Percentiles rank a stretch among this genome's conserved stretches.
These are phyloP conservation scores for Aspergillus brunneoviolaceus DNA, from an alignment of 2,329 filamentous ascomycete genomes.

Conservation along the genomic window DNA sequence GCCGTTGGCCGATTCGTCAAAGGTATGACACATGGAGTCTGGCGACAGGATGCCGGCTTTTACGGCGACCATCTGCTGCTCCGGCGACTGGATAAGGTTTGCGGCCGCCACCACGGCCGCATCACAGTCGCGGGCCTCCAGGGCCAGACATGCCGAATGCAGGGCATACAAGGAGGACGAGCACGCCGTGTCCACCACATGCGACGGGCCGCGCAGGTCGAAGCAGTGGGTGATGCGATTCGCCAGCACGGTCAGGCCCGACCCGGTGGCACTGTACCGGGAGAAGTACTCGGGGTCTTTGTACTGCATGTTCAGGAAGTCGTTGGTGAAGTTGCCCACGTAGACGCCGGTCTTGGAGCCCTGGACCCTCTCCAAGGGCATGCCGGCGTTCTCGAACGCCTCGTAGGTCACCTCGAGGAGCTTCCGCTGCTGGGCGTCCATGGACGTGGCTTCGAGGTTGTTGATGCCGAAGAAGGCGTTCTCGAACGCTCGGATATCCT, in stretches of 20 bases:
- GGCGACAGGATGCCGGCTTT: slow-evolving; percentile 36
- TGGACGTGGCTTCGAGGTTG: slow-evolving; percentile 19
- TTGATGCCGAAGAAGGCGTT: slow-evolving; percentile 20
- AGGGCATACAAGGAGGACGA: slow-evolving; percentile 41
- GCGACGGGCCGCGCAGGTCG: slow-evolving; percentile 35
- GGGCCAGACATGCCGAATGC: slow-evolving; percentile 34
- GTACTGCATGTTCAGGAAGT: slow-evolving; percentile 19
- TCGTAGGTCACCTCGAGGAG: slow-evolving; percentile 28
- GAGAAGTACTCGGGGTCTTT: slow-evolving; percentile 8
- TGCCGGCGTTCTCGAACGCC: slow-evolving; percentile 24
- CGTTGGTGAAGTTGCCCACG: slow-evolving; percentile 19
- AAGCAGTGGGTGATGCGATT: slow-evolving; percentile 37
- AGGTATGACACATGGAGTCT: slow-evolving; percentile 19
- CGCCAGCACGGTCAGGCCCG: slow-evolving; percentile 5
- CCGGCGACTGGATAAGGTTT: slow-evolving; percentile 27
- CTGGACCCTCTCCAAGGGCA: slow-evolving; percentile 10
- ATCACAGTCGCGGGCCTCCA: no score
- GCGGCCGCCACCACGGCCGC: not conserved
- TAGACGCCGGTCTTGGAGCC: slow-evolving; percentile 19
- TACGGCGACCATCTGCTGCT: slow-evolving; percentile 21
- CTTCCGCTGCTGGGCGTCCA: slow-evolving; percentile 30
- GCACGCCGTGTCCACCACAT: slow-evolving; percentile 37
- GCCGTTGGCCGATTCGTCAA: slow-evolving; percentile 1
- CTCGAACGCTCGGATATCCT: slow-evolving; percentile 21
- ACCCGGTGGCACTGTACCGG: slow-evolving; percentile 16